Evolutionary conservation across 495 filamentous ascomycete genomes (phyloP), one percentile per base, ranked within the genome.

Genomic region (Hypoxylon fragiforme): DNA sequence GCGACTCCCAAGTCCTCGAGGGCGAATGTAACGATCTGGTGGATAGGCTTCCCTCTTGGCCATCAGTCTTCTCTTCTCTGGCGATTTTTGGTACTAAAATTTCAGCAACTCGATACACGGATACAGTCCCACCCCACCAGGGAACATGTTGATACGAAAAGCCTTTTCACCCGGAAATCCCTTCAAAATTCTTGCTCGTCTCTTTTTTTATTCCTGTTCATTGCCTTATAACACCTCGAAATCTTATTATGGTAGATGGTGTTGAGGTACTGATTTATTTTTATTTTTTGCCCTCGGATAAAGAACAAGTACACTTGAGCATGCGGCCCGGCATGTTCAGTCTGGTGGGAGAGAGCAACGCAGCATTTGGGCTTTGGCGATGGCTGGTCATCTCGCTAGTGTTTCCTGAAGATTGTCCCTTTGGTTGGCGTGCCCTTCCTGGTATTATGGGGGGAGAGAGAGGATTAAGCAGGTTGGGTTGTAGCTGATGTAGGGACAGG

Each of bases 91-190:
- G 47, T 52, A 47, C 15, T 34, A 53, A 55, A 57, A 40, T 53
- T 47, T 40, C 44, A 48, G 48, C 47, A 50, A 43, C 48, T 57
- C 39, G 47, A 62, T 56, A 62, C 37, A 57, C 47, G 58, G 47
- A 62, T 45, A 30, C 37, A 57, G 52, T 57, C 47, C 48, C 50
- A 38, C 47, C 31, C 55, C 48, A 38, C 12, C 39, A 35, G 51
- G 54, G 46, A 55, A 52, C 48, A 54, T 65, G 62, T 68, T 63
- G 55, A 65, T 63, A 63, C 45, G 55, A 60, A 64, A 60, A 55
- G 50, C 57, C 49, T 51, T 60, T 46, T 58, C 51, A 35, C 57
- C 52, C 49, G 51, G 53, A 61, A 63, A 66, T n/a, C n/a, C n/a
- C n/a, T n/a, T n/a, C n/a, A n/a, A 57, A 60, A 56, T 50, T 12